These are phyloP conservation scores for Argentina anserina DNA, from an alignment of 306 rosid genomes.

Conservation along the genomic window DNA sequence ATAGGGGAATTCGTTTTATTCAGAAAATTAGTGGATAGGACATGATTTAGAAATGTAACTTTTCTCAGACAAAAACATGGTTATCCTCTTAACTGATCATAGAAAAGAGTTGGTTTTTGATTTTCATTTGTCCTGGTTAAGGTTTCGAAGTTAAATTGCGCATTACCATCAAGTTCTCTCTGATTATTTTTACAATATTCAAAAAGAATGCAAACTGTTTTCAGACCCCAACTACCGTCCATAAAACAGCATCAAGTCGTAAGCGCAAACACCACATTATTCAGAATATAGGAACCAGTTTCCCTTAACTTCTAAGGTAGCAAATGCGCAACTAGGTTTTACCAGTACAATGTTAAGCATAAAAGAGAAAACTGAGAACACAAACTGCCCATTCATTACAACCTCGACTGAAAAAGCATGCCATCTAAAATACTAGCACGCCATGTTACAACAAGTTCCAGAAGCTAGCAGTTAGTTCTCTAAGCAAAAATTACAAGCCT, in stretches of 20 bases:
- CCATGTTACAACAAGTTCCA: background rate
- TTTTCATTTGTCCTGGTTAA: background rate
- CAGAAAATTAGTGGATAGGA: background rate
- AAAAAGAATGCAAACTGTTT: background rate
- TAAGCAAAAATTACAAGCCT: background rate
- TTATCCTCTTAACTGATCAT: background rate
- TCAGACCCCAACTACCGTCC: background rate
- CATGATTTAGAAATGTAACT: slow-evolving; percentile 15
- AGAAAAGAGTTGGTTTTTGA: background rate
- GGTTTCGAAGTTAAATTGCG: background rate
- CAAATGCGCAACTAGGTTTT: background rate
- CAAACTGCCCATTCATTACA: background rate
- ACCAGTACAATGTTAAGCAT: background rate
- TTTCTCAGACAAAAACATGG: background rate
- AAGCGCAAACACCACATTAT: background rate
- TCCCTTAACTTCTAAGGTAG: background rate
- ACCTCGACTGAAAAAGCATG: background rate
- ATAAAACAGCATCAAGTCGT: no score
- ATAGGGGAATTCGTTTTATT: background rate
- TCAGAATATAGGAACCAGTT: background rate
- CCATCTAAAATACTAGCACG: background rate
- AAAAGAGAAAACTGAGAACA: background rate
- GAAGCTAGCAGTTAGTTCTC: background rate
- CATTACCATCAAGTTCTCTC: background rate
- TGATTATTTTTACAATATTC: background rate